These are phyloP conservation scores for Alisma plantagoaquatica DNA, from an alignment of 106 monocot species.

Conservation along the genomic window DNA sequence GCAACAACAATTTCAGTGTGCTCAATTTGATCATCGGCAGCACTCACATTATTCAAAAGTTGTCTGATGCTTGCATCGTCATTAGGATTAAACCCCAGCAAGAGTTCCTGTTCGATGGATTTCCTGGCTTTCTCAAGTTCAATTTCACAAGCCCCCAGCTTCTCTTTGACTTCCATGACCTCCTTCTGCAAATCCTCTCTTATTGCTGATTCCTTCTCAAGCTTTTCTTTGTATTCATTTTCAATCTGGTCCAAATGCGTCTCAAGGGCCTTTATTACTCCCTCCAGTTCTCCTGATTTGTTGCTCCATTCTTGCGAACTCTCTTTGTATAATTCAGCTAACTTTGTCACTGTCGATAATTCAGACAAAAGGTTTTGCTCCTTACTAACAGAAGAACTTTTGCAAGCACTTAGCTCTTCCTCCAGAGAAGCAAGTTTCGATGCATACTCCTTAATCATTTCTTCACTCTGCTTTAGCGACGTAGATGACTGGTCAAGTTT, in stretches of 20 bases:
- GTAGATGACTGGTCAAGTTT: constrained; percentile 48
- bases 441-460: constrained; percentile 49
- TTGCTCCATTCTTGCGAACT: constrained; percentile 92
- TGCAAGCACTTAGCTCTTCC: constrained; percentile 55
- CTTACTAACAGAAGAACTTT: constrained; percentile 51
- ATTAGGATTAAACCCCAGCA: constrained; percentile 27
- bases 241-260: constrained; percentile 78
- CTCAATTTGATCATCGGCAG: constrained; percentile 7
- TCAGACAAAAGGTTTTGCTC: constrained; percentile 56
- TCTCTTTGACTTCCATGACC: constrained; percentile 44
- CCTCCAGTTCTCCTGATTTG: constrained; percentile 91
- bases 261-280: constrained; percentile 97
- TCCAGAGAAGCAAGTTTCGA: too few species aligned
- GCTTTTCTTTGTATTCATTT: constrained; percentile 76
- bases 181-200: constrained; percentile 66
- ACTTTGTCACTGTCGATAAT: constrained; percentile 71
- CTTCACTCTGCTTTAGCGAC: constrained; percentile 53
- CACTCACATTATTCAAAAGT: constrained; percentile 46
- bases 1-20: constrained; percentile 41
- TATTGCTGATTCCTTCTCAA: constrained; percentile 59
- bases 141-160: constrained; percentile 60
- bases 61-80: too few species aligned
- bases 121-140: constrained; percentile 81
- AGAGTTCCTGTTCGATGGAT: constrained; percentile 42
- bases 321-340: constrained; percentile 86